These are phyloP conservation scores for Chrysosporium queenslandicum DNA, from an alignment of 2,329 filamentous ascomycete genomes.

Conservation along the genomic window DNA sequence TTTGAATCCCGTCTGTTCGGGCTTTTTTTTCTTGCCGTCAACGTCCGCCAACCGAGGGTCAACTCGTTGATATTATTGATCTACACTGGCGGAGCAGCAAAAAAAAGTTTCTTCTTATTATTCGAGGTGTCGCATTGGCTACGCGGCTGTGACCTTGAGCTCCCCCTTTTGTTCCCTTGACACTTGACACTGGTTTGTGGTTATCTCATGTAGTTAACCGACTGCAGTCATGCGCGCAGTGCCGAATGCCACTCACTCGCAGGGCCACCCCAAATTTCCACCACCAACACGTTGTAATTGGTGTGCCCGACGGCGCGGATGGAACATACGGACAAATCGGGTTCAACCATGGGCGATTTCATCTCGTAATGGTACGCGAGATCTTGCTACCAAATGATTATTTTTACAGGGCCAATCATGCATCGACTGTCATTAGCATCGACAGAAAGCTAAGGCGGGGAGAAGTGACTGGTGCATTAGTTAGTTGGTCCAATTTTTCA, in stretches of 20 bases:
- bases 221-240: background rate
- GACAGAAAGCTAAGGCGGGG: background rate
- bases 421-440: background rate
- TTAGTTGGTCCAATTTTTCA: background rate
- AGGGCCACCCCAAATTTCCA: too few species aligned
- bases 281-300: too few species aligned
- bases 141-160: background rate
- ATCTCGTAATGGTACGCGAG: too few species aligned
- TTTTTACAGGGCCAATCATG: background rate
- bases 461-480: background rate
- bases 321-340: too few species aligned
- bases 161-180: background rate
- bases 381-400: too few species aligned
- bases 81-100: background rate
- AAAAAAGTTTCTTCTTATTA: too few species aligned
- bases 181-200: background rate
- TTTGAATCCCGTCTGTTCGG: background rate
- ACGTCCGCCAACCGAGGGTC: too few species aligned
- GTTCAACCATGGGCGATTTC: too few species aligned
- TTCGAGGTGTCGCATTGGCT: background rate
- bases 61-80: background rate
- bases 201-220: background rate
- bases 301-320: too few species aligned
- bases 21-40: background rate
- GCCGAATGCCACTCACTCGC: background rate